Conservation (phyloP, 2,329 filamentous ascomycete species). For the Penicillium sp. region DNA sequence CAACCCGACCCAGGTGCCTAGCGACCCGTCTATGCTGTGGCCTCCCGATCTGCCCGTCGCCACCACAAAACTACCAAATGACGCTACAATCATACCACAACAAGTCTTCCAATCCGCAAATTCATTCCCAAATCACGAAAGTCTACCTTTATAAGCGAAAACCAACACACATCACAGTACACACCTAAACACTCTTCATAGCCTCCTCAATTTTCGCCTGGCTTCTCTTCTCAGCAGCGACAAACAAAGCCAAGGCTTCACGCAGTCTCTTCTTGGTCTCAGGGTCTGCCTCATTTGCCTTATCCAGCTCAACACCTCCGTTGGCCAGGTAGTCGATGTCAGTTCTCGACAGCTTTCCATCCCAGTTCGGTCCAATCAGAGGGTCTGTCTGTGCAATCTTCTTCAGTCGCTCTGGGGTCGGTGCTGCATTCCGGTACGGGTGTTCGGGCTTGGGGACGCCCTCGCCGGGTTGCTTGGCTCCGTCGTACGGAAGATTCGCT, state of each 20-base stretch:
- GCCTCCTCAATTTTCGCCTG: conserved; percentile 17
- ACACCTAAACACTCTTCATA: conserved; percentile 7
- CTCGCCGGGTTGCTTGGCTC: conserved; percentile 16
- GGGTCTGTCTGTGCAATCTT: conserved; percentile 43
- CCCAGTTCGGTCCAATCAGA: conserved; percentile 38
- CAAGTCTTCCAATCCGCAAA: background rate
- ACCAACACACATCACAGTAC: too few relatives aligned
- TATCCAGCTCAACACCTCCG: conserved; percentile 44
- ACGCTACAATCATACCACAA: background rate
- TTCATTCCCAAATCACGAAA: conserved; percentile 3
- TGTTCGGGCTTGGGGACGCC: conserved; percentile 43
- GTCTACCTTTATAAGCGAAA: conserved; percentile 3
- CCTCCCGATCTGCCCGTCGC: background rate
- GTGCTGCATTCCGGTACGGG: conserved; percentile 36
- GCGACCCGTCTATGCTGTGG: background rate
- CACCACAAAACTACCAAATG: background rate
- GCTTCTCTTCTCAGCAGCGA: conserved; percentile 16
- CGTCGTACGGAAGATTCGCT: conserved; percentile 12
- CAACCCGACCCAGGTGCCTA: background rate
- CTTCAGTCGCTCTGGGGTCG: conserved; percentile 22
- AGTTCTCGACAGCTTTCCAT: conserved; percentile 42
- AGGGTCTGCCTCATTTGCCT: conserved; percentile 28
- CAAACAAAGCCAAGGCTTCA: conserved; percentile 13
- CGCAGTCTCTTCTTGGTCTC: conserved; percentile 15
- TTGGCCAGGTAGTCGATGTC: conserved; percentile 50